Percentiles rank a stretch among this genome's conserved stretches.
Conservation (phyloP, 1,284 basidiomycete genomes). For the Earliella scabrosa region DNA sequence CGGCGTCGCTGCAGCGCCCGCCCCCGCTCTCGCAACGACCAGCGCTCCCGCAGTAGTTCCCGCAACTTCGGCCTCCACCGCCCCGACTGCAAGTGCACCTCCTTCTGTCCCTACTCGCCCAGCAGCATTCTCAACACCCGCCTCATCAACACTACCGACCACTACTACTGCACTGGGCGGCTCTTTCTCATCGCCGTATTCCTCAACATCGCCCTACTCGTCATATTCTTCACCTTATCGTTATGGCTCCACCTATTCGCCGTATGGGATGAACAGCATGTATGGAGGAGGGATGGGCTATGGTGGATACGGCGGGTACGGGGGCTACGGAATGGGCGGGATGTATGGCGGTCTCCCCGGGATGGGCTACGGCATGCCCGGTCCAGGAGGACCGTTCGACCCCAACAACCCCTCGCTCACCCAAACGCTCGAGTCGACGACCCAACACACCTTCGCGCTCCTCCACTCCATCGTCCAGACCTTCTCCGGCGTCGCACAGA, state of each 20-base stretch:
- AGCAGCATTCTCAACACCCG: slow-evolving; percentile 39
- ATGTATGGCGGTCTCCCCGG: slow-evolving; percentile 44
- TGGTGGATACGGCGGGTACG: slow-evolving; percentile 45
- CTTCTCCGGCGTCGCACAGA: slow-evolving; percentile 95
- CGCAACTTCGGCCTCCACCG: slow-evolving; percentile 30
- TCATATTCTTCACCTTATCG: slow-evolving; percentile 51
- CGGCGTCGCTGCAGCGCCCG: slow-evolving; percentile 43
- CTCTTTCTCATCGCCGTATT: slow-evolving; percentile 42
- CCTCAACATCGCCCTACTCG: too few relatives aligned
- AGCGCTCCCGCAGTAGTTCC: slow-evolving; percentile 27
- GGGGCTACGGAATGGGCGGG: slow-evolving; percentile 34
- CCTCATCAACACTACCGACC: slow-evolving; percentile 27
- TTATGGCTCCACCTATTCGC: slow-evolving; percentile 46
- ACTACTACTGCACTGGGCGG: slow-evolving; percentile 22
- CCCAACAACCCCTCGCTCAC: slow-evolving; percentile 72
- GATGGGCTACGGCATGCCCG: slow-evolving; percentile 43
- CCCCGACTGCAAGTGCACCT: slow-evolving; percentile 9
- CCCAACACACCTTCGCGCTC: slow-evolving; percentile 92
- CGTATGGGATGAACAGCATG: slow-evolving; percentile 47
- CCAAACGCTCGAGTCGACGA: slow-evolving; percentile 87
- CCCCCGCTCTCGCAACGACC: slow-evolving; percentile 30
- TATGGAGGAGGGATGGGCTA: slow-evolving; percentile 39
- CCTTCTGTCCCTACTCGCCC: slow-evolving; percentile 46
- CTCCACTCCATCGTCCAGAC: slow-evolving; percentile 96
- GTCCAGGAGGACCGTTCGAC: slow-evolving; percentile 53